phyloP scores from a whole-genome alignment of 1,284 basidiomycete genomes.

The Termitomyces sp. region DNA sequence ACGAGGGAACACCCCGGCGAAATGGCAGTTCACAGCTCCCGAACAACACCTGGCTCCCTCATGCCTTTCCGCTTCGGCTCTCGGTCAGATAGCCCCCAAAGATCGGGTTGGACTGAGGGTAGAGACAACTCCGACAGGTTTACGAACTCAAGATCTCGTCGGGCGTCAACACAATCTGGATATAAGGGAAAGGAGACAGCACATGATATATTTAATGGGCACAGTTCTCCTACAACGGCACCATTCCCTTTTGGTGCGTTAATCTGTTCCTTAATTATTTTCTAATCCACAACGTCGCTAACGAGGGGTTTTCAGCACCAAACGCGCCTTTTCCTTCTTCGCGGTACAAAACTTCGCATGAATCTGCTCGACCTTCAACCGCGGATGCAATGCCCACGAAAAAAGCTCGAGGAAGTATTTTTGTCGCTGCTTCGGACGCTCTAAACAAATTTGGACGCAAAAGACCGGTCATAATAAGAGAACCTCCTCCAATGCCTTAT shows the following conservation, averaged over 20 bases:
- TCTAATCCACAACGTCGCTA: neutral
- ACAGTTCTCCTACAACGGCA: constrained; percentile 12
- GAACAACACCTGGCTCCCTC: constrained; percentile 17
- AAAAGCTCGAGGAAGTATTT: constrained; percentile 40
- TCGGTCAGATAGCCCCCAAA: constrained; percentile 13
- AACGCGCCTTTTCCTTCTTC: constrained; percentile 19
- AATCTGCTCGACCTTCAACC: constrained; percentile 22
- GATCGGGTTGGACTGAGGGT: constrained; percentile 9
- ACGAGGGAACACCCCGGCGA: constrained; percentile 6
- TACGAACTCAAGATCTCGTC: constrained; percentile 10
- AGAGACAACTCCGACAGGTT: constrained; percentile 9
- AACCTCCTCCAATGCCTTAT: constrained; percentile 29
- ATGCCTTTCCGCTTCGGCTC: constrained; percentile 23
- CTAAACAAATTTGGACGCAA: constrained; percentile 44
- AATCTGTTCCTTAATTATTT: constrained; percentile 8
- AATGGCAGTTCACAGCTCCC: constrained; percentile 16
- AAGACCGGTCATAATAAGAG: constrained; percentile 35
- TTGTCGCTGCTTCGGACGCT: constrained; percentile 52
- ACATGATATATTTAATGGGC: constrained; percentile 17
- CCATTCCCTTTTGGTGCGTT: constrained; percentile 22
- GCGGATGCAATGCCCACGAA: constrained; percentile 21
- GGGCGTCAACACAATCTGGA: constrained; percentile 19
- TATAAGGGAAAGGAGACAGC: constrained; percentile 28
- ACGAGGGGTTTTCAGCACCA: constrained; percentile 10
- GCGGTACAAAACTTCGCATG: constrained; percentile 20